Conservation (phyloP, 2,329 filamentous ascomycete species). For the Neoarthrinium moseri region DNA sequence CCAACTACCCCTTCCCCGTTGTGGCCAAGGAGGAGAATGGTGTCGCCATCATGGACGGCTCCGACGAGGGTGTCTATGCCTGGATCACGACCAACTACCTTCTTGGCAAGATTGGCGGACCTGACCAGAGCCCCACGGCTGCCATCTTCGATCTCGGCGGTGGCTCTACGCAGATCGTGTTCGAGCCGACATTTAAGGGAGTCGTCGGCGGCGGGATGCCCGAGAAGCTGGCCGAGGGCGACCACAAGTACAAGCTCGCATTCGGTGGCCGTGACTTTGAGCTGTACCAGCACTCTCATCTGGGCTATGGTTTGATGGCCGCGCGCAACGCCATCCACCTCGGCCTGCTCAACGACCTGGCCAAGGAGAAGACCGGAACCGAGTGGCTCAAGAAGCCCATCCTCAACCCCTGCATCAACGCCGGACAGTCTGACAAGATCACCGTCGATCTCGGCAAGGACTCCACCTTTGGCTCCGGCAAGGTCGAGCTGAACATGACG, state of each 20-base stretch:
- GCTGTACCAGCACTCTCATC: conserved; percentile 96
- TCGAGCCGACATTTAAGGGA: conserved; percentile 88
- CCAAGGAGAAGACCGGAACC: conserved; percentile 57
- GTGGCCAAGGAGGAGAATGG: conserved; percentile 82
- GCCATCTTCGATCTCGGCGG: conserved; percentile 96
- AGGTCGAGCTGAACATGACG: conserved; percentile 78
- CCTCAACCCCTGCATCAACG: conserved; percentile 64
- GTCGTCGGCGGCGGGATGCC: conserved; percentile 76
- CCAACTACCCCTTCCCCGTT: conserved; percentile 89
- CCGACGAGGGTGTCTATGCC: conserved; percentile 94
- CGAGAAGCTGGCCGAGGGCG: conserved; percentile 78
- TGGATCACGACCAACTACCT: conserved; percentile 99
- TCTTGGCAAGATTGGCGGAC: conserved; percentile 92
- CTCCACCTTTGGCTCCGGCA: conserved; percentile 62
- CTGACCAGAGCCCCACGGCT: conserved; percentile 85
- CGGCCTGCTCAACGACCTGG: conserved; percentile 69
- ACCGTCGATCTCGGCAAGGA: conserved; percentile 67
- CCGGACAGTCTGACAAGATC: conserved; percentile 73
- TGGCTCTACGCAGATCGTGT: conserved; percentile 97
- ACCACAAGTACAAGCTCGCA: conserved; percentile 90
- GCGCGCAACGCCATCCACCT: conserved; percentile 85
- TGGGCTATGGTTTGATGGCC: conserved; percentile 95
- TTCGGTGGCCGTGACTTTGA: conserved; percentile 91
- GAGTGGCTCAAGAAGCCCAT: conserved; percentile 30
- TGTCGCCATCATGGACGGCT: conserved; percentile 96